These are phyloP conservation scores for Carex parvula DNA, from an alignment of 176 grass and related monocot species.

Conservation along the genomic window DNA sequence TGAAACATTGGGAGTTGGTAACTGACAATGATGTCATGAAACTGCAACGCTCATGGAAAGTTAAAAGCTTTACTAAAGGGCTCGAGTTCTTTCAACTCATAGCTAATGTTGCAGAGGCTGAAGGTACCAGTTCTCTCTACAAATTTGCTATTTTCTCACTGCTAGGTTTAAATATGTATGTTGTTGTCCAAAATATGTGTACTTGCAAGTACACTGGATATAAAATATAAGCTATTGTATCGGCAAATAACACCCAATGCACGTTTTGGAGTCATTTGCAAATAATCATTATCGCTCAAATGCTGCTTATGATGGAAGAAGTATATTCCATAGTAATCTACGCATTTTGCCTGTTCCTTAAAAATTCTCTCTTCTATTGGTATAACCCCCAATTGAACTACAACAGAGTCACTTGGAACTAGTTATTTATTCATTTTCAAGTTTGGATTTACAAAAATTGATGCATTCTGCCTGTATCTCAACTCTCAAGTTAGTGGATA, in stretches of 20 bases:
- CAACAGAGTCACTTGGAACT: neutral
- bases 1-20: conserved; percentile 56
- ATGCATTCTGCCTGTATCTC: neutral
- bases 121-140: conserved; percentile 43
- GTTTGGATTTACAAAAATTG: neutral
- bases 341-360: neutral
- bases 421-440: neutral
- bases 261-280: neutral
- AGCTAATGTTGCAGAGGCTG: conserved; percentile 65
- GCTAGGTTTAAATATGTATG: neutral
- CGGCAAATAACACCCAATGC: neutral
- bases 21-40: conserved; percentile 54
- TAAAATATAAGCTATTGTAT: neutral
- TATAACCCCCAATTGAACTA: neutral
- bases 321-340: neutral
- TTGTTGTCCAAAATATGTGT: neutral
- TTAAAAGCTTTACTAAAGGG: conserved; percentile 82
- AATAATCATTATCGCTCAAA: neutral
- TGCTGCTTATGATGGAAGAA: neutral
- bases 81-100: conserved; percentile 89
- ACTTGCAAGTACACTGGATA: neutral
- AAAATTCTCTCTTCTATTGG: neutral
- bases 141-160: neutral
- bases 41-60: conserved; percentile 69
- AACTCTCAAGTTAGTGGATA: neutral